Evolutionary conservation across 352 stramenopile species (phyloP), one percentile per base, ranked within the genome.

Genomic region (Phytophthora sansomeana): DNA sequence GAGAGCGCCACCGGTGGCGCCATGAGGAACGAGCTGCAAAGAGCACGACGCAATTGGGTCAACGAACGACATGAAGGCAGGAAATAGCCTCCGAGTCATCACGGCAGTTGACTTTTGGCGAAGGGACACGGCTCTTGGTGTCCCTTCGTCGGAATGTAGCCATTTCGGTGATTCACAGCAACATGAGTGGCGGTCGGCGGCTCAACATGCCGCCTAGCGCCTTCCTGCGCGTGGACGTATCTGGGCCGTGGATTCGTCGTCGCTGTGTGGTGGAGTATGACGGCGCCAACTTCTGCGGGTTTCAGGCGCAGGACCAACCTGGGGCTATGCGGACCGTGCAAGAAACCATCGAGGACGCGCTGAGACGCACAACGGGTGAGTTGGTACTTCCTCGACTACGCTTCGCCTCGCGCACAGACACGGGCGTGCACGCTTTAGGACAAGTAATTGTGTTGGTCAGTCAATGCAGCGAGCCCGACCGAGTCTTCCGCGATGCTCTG

Each of bases 381-480:
- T 64, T 32, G 13, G 50, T 96, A 17, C 53, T 75, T 19, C 39
- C 70, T 10, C 84, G 87, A 52, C 76, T 99, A 21, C 80, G 93
- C 17, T 96, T 86, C 55, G 91, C 94, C 16, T 93, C 90, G 24
- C 85, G 96, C 24, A 99, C 96, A 0, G 96, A 99, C 80, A 81
- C 85, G 8, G 94, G 94, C 21, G 96, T 99, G 17, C 94, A 98
- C 74, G 91, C 94, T 4, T 56, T 84, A 4, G 93, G 93, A 29
- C 94, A 98, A 67, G 91, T 96, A 11, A 59, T 97, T 49, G 89
- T 96, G 64, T 97, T 98, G 62, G 69, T 87, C 57, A 92, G 97
- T 61, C 64, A 64, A 0, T 96, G 89, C 52, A 48, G 21, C 5
- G 70, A 66, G 33, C 52, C 74, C 9, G 81, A 90, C 56, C 42